Base-by-base conservation (phyloP, 2,329 filamentous ascomycete species). In the Fusarium devonianum region DNA sequence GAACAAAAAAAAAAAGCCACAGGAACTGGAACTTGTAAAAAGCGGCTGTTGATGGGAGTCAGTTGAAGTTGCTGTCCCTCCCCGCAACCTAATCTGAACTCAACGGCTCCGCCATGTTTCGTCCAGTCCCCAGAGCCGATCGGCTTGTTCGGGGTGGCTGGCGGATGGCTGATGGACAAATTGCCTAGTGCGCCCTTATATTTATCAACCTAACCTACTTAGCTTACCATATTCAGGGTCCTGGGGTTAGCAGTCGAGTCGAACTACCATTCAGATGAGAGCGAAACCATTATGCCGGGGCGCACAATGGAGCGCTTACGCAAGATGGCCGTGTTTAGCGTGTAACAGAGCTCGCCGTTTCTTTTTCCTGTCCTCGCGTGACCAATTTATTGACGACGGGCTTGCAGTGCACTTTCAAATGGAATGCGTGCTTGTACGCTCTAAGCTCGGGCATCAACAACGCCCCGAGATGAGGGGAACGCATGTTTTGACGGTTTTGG, bases 171-270 rank as follows among this genome's bases (percentile, higher is more conserved):
- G 54, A 55, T 50, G 57, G 54, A 57, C 54, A n/a, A 57, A 43
- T 49, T 58, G 49, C 58, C 54, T 58, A 58, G 54, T 43, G 53
- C n/a, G n/a, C n/a, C n/a, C n/a, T n/a, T n/a, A n/a, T n/a, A n/a
- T n/a, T n/a, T n/a, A n/a, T n/a, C n/a, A n/a, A n/a, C n/a, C n/a
- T n/a, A n/a, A n/a, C n/a, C n/a, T n/a, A n/a, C n/a, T n/a, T n/a
- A n/a, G n/a, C n/a, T n/a, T n/a, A n/a, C n/a, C n/a, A n/a, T n/a
- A n/a, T n/a, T n/a, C n/a, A n/a, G n/a, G n/a, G n/a, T n/a, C n/a
- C n/a, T n/a, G n/a, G n/a, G n/a, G n/a, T n/a, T n/a, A n/a, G n/a
- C n/a, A n/a, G n/a, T n/a, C n/a, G n/a, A n/a, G n/a, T n/a, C n/a
- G n/a, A n/a, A n/a, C n/a, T n/a, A n/a, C n/a, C n/a, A n/a, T n/a